Evolutionary conservation across 202 grass and related monocot species (phyloP), one percentile per base, ranked within the genome.

Genomic region (Bolboschoenoplectus hybrid): DNA sequence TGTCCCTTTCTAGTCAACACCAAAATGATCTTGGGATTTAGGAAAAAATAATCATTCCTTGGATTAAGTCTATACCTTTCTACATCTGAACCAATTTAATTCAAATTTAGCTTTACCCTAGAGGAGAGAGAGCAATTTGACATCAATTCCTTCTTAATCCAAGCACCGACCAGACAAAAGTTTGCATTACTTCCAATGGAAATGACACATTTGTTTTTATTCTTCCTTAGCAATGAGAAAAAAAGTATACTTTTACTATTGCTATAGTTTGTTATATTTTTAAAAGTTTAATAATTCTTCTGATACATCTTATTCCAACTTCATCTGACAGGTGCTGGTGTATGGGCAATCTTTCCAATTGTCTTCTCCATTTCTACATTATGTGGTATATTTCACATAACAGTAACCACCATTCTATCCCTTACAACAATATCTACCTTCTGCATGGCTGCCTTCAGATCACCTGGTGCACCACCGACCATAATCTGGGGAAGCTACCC

Each of bases 401-500:
- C 78, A 72, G 5, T 99, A 62, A 81, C 97, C 57, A 81, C 86
- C 80, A 6, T 90, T 55, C 89, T 99, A 74, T 85, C 93, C 88
- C 40, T 86, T 66, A 89, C 89, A 67, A 97, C 93, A 52, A 84
- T 99, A 76, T 73, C 88, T 66, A 94, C 85, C 63, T 96, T 94
- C 84, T 92, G 88, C 87, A 77, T 99, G 70, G 93, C 97, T 38
- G 89, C 97, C 85, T 92, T 94, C 68, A 90, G 80, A 77, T 94
- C 88, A 64, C 86, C 97, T 58, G 97, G 93, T 63, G 67, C 87
- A 51, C 97, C 97, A 46, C 20, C 87, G 67, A 86, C 46, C 61
- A 94, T 94, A 85, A 78, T 64, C 10, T 99, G 97, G 97, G 93
- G 97, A 63, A 99, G 93, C 81, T 99, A 96, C 80, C 97, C 93